Conservation (phyloP, 768 basidiomycete genomes). For the Boletus subcaerulescens region DNA sequence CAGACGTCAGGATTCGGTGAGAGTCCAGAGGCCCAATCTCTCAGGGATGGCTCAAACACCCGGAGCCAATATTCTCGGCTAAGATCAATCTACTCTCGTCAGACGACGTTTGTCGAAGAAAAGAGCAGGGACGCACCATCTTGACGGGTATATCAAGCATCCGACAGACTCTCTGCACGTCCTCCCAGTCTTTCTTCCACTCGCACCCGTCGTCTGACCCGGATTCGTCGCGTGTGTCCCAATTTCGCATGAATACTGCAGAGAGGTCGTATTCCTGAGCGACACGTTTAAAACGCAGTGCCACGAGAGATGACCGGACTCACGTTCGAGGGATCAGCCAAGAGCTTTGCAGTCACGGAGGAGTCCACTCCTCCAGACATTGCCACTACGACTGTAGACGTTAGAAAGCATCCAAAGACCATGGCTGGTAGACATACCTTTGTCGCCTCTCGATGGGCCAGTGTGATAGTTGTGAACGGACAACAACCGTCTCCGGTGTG, state of each 20-base stretch:
- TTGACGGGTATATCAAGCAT: slow-evolving; percentile 69
- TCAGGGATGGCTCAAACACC: slow-evolving; percentile 86
- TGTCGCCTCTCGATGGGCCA: slow-evolving; percentile 26
- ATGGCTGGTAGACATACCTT: slow-evolving; percentile 11
- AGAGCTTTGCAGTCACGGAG: slow-evolving; percentile 77
- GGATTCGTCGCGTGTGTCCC: slow-evolving; percentile 84
- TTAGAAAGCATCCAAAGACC: not conserved
- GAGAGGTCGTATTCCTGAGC: slow-evolving; percentile 75
- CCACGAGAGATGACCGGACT: slow-evolving; percentile 2
- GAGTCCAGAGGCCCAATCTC: slow-evolving; percentile 69
- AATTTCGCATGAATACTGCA: slow-evolving; percentile 94
- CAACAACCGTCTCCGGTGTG: not conserved
- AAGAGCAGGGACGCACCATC: slow-evolving; percentile 45
- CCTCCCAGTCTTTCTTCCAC: slow-evolving; percentile 95
- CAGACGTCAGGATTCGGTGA: slow-evolving; percentile 94
- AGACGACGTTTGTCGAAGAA: not conserved
- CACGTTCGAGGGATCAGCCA: slow-evolving; percentile 57
- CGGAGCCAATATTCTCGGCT: slow-evolving; percentile 86
- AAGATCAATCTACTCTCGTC: slow-evolving; percentile 66
- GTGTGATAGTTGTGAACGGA: slow-evolving; percentile 16
- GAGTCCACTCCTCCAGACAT: slow-evolving; percentile 98
- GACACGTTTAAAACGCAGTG: not conserved
- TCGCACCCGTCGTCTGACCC: slow-evolving; percentile 82
- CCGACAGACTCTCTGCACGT: slow-evolving; percentile 79
- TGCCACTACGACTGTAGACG: slow-evolving; percentile 69